Conservation (phyloP, 805 yeast genomes). For the Candida silvicultrix region DNA sequence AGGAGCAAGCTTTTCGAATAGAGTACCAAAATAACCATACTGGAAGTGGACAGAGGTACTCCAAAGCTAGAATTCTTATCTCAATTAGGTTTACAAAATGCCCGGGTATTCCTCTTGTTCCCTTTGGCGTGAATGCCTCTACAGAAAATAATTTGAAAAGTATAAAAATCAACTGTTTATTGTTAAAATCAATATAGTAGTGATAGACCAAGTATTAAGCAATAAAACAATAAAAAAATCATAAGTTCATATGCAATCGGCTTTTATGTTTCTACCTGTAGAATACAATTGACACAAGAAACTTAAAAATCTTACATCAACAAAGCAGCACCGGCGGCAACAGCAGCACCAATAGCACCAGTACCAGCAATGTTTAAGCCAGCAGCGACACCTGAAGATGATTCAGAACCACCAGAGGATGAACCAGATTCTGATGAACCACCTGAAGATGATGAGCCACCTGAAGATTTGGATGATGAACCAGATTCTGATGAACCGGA, state of each 20-base stretch:
- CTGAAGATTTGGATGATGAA: neutral
- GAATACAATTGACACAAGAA: neutral
- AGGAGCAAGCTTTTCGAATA: too few relatives aligned
- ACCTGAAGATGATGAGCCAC: neutral
- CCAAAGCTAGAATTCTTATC: too few relatives aligned
- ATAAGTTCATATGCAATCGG: neutral
- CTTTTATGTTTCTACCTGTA: neutral
- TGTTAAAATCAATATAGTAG: neutral
- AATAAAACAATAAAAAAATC: neutral
- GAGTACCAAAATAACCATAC: too few relatives aligned
- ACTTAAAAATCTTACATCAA: neutral
- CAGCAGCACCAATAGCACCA: constrained; percentile 3
- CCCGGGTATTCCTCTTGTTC: too few relatives aligned
- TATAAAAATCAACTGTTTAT: neutral
- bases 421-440: neutral
- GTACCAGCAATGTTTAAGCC: constrained; percentile 1
- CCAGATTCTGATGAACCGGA: neutral
- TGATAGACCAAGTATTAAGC: neutral
- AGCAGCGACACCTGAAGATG: neutral
- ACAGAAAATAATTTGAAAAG: too few relatives aligned
- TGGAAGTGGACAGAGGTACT: too few relatives aligned
- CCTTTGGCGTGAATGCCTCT: too few relatives aligned
- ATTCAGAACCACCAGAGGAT: neutral
- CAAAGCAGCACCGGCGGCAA: constrained; percentile 2
- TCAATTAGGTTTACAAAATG: too few relatives aligned